Conservation (phyloP, 768 basidiomycete genomes). For the Boletus barrowsii region DNA sequence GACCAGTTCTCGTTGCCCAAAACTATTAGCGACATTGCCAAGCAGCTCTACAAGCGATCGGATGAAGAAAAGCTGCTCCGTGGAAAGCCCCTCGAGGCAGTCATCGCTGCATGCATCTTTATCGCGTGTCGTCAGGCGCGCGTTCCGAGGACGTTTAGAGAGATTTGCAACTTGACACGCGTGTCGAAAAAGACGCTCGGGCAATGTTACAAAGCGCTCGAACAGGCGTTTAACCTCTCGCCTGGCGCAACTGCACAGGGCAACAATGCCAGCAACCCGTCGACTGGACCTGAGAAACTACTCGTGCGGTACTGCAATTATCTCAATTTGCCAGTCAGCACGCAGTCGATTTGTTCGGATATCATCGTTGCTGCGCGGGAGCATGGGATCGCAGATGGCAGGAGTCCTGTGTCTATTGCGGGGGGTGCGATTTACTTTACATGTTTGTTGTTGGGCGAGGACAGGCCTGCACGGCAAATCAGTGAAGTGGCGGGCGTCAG, state of each 20-base stretch:
- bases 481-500: conserved; percentile 89
- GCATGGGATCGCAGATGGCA: conserved; percentile 87
- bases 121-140: conserved; percentile 95
- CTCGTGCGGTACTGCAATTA: conserved; percentile 94
- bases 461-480: conserved; percentile 81
- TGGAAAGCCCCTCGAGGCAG: conserved; percentile 87
- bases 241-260: conserved; percentile 70
- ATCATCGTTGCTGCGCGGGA: conserved; percentile 79
- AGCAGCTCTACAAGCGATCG: conserved; percentile 95
- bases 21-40: conserved; percentile 92
- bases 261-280: conserved; percentile 35
- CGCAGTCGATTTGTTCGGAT: conserved; percentile 81
- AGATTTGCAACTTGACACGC: conserved; percentile 89
- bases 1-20: conserved; percentile 93
- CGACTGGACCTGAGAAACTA: conserved; percentile 78
- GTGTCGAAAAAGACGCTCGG: conserved; percentile 94
- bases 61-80: conserved; percentile 93
- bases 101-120: conserved; percentile 97
- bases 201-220: conserved; percentile 89
- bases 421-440: conserved; percentile 95
- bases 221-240: conserved; percentile 83
- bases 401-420: conserved; percentile 98
- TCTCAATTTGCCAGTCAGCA: conserved; percentile 76
- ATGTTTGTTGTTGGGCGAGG: conserved; percentile 72
- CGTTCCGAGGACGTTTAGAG: conserved; percentile 93